Evolutionary conservation across 2,329 filamentous ascomycete genomes (phyloP).

Genomic region (Colletotrichum orchidophilum): DNA sequence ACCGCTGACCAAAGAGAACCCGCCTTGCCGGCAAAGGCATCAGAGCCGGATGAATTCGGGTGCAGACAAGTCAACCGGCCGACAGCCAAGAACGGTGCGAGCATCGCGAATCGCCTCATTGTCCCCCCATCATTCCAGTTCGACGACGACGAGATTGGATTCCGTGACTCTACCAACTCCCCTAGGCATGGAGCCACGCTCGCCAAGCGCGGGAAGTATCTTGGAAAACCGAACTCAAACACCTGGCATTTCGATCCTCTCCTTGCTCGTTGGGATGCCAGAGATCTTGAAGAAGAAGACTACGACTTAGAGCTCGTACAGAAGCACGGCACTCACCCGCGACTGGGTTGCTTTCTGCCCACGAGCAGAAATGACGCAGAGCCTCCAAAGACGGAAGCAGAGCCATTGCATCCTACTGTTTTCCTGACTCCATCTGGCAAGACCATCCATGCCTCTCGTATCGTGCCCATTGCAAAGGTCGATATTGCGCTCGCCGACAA

Average conservation of each 20-base stretch:
- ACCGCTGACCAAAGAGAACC: slow-evolving; percentile 40
- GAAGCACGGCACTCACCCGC: slow-evolving; percentile 61
- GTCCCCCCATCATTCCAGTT: slow-evolving; percentile 59
- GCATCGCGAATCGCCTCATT: slow-evolving; percentile 62
- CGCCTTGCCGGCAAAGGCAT: slow-evolving; percentile 41
- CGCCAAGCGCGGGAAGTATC: slow-evolving; percentile 62
- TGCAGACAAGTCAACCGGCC: slow-evolving; percentile 57
- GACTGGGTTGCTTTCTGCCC: slow-evolving; percentile 61
- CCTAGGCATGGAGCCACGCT: slow-evolving; percentile 62
- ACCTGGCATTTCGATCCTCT: slow-evolving; percentile 65
- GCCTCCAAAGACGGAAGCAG: slow-evolving; percentile 49
- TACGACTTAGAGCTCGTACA: slow-evolving; percentile 61
- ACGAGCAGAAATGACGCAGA: slow-evolving; percentile 57
- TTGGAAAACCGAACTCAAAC: slow-evolving; percentile 63
- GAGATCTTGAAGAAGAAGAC: slow-evolving; percentile 56
- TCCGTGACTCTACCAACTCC: slow-evolving; percentile 67
- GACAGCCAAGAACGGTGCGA: slow-evolving; percentile 47
- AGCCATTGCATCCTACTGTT: slow-evolving; percentile 59
- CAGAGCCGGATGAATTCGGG: slow-evolving; percentile 62
- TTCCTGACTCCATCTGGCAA: slow-evolving; percentile 58
- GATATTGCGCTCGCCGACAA: slow-evolving; percentile 18
- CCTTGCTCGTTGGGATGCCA: slow-evolving; percentile 62
- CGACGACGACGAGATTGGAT: slow-evolving; percentile 65
- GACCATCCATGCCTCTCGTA: slow-evolving; percentile 59
- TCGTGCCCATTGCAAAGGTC: slow-evolving; percentile 39